Percentiles rank a stretch among this genome's conserved stretches.
Evolutionary conservation across 768 basidiomycete species (phyloP).

Genomic region (Lentinula detonsa): DNA sequence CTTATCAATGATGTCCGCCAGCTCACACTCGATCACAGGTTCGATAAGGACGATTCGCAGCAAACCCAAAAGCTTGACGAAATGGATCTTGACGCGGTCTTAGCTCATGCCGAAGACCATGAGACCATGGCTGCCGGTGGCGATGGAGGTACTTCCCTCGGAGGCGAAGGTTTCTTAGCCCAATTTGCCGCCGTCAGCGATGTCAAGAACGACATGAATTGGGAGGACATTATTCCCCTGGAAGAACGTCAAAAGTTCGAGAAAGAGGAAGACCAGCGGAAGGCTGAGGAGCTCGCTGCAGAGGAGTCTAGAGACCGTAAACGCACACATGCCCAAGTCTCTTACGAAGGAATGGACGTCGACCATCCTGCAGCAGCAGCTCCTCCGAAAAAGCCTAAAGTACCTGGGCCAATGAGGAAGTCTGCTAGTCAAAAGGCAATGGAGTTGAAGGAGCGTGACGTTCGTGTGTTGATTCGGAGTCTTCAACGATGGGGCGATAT

Average conservation of each 20-base stretch:
- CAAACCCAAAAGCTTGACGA: slow-evolving; percentile 96
- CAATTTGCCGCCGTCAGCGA: slow-evolving; percentile 96
- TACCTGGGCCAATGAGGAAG: slow-evolving; percentile 72
- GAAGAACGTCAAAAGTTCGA: slow-evolving; percentile 86
- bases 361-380: slow-evolving; percentile 61
- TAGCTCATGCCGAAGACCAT: slow-evolving; percentile 94
- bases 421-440: slow-evolving; percentile 90
- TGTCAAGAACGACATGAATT: slow-evolving; percentile 96
- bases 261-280: slow-evolving; percentile 70
- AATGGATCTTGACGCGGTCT: slow-evolving; percentile 98
- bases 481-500: slow-evolving; percentile 98
- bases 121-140: slow-evolving; percentile 83
- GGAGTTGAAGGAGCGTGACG: slow-evolving; percentile 96
- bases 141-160: slow-evolving; percentile 89
- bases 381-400: slow-evolving; percentile 69
- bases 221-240: slow-evolving; percentile 98
- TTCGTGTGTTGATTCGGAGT: slow-evolving; percentile 91
- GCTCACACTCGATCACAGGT: slow-evolving; percentile 43
- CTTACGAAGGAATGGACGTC: slow-evolving; percentile 93
- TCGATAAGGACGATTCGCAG: slow-evolving; percentile 92
- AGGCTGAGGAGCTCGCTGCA: slow-evolving; percentile 63
- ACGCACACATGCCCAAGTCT: slow-evolving; percentile 78
- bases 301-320: slow-evolving; percentile 73
- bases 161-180: slow-evolving; percentile 94
- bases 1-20: slow-evolving; percentile 4